Evolutionary conservation across 495 filamentous ascomycete genomes (phyloP).

Genomic region (Aspergillus carlsbadensis): DNA sequence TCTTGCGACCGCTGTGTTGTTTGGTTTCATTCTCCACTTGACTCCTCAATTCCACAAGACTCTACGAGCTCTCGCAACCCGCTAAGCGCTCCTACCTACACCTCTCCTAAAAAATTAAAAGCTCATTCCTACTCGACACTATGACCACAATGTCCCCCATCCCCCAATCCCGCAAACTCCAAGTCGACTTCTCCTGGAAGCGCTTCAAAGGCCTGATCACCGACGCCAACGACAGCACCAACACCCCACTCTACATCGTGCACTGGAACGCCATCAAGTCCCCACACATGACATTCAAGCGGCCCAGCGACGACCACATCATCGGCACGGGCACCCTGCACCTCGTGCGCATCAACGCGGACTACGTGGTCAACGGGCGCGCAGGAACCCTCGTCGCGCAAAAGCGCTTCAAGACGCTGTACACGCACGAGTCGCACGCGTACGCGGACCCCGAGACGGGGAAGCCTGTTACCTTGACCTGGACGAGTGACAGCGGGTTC

Average conservation of each 20-base stretch:
- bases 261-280: conserved; percentile 15
- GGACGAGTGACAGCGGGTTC: conserved; percentile 27
- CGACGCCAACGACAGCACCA: neutral
- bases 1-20: too few relatives aligned
- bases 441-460: conserved; percentile 19
- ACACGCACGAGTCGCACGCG: conserved; percentile 30
- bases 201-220: conserved; percentile 24
- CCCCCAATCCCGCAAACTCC: conserved; percentile 9
- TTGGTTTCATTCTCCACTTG: too few relatives aligned
- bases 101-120: too few relatives aligned
- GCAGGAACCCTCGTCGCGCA: conserved; percentile 28
- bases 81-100: too few relatives aligned
- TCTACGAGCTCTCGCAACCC: too few relatives aligned
- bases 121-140: too few relatives aligned
- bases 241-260: conserved; percentile 21
- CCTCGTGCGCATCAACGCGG: conserved; percentile 28
- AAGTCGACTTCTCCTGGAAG: conserved; percentile 29
- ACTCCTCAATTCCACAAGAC: too few relatives aligned
- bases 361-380: conserved; percentile 26
- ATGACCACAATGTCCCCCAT: neutral
- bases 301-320: conserved; percentile 2
- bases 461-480: conserved; percentile 28
- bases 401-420: conserved; percentile 28
- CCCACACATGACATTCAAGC: conserved; percentile 16
- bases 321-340: conserved; percentile 28